Evolutionary conservation across 495 filamentous ascomycete genomes (phyloP).

Genomic region (Podospora australis): DNA sequence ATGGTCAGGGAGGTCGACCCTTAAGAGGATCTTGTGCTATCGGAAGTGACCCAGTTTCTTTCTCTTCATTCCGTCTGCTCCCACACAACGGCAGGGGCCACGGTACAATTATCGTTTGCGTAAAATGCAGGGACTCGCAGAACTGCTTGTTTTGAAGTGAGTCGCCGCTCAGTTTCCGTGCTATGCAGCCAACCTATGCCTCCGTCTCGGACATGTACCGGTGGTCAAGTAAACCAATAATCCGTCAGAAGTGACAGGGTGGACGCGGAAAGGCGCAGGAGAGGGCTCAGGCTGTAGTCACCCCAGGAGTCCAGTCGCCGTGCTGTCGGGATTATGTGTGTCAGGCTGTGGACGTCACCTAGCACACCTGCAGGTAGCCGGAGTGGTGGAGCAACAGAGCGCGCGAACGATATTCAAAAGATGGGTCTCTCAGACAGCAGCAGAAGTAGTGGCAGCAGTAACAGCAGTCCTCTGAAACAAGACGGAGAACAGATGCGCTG

Average conservation of each 20-base stretch:
- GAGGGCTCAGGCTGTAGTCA: slow-evolving; percentile 6
- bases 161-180: slow-evolving; percentile 19
- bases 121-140: slow-evolving; percentile 19
- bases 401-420: slow-evolving; percentile 13
- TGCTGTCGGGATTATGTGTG: slow-evolving; percentile 25
- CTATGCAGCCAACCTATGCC: slow-evolving; percentile 20
- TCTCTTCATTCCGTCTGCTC: slow-evolving; percentile 18
- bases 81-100: slow-evolving; percentile 7
- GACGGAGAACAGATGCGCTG: no score
- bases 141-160: slow-evolving; percentile 18
- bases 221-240: slow-evolving; percentile 20
- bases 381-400: slow-evolving; percentile 9
- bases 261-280: slow-evolving; percentile 12
- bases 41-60: slow-evolving; percentile 7
- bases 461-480: slow-evolving; percentile 1
- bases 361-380: slow-evolving; percentile 19
- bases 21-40: slow-evolving; percentile 12
- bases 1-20: not conserved
- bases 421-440: no score
- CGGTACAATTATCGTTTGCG: slow-evolving; percentile 15
- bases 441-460: not conserved
- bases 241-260: slow-evolving; percentile 4
- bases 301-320: slow-evolving; percentile 20
- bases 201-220: slow-evolving; percentile 17
- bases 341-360: slow-evolving; percentile 20